phyloP scores from a whole-genome alignment of 164 flowering plant species.

The Berberis thunbergii region DNA sequence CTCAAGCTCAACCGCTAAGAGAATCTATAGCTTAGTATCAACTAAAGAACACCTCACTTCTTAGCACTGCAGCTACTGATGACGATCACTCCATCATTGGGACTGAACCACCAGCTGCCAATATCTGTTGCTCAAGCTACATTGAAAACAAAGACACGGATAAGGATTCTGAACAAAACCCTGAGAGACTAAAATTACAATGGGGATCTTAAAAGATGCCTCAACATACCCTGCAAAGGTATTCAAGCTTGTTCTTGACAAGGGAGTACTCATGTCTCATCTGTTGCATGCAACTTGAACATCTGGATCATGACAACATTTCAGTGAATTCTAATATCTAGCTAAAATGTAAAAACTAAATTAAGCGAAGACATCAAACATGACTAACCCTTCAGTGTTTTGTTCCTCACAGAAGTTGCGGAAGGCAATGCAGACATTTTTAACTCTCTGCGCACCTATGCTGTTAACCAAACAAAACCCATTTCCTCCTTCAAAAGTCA shows the following conservation, averaged over 20 bases:
- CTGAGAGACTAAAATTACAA: background rate
- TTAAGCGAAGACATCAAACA: background rate
- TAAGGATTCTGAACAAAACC: background rate
- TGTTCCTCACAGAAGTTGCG: slow-evolving; percentile 41
- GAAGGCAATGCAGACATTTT: slow-evolving; percentile 37
- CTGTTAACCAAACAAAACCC: slow-evolving; percentile 19
- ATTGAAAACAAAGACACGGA: slow-evolving; percentile 4
- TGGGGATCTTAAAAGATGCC: background rate
- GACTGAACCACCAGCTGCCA: slow-evolving; percentile 40
- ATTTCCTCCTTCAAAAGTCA: background rate
- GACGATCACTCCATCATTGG: slow-evolving; percentile 8
- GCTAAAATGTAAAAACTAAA: background rate
- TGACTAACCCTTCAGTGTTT: slow-evolving; percentile 42
- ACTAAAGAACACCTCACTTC: slow-evolving; percentile 1
- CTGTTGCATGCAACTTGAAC: slow-evolving; percentile 36
- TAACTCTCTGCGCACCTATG: slow-evolving; percentile 51
- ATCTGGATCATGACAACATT: slow-evolving; percentile 17
- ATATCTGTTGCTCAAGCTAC: slow-evolving; percentile 42
- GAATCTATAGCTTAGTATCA: slow-evolving; percentile 1
- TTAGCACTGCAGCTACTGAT: background rate
- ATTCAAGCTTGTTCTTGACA: slow-evolving; percentile 42
- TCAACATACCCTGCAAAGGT: slow-evolving; percentile 29
- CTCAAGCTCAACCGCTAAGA: slow-evolving; percentile 4
- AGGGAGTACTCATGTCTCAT: slow-evolving; percentile 33
- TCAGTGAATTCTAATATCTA: background rate